Percentiles rank a stretch among this genome's conserved stretches.
These are phyloP conservation scores for Pestalotiopsis sp. DNA, from an alignment of 2,329 filamentous ascomycete species.

Conservation along the genomic window DNA sequence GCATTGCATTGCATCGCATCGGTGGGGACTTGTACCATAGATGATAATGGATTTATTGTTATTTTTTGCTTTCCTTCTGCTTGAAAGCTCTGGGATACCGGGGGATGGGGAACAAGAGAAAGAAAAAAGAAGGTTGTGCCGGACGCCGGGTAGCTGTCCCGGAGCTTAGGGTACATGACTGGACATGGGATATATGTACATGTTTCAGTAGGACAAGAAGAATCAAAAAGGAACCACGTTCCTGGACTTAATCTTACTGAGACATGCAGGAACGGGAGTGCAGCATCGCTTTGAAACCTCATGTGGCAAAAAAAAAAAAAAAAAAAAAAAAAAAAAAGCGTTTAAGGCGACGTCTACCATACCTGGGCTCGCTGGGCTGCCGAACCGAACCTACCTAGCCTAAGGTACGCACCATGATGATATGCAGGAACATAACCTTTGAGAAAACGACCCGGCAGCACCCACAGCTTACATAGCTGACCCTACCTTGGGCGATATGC, in stretches of 20 bases:
- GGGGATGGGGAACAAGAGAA: background rate
- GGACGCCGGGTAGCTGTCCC: background rate
- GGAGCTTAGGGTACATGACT: background rate
- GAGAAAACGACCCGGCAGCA: background rate
- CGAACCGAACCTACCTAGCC: background rate
- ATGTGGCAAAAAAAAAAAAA: background rate
- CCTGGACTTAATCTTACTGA: background rate
- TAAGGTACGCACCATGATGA: background rate
- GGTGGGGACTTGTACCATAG: conserved; percentile 1
- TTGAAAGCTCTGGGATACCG: background rate
- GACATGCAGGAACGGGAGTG: background rate
- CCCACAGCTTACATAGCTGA: background rate
- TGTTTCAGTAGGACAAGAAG: background rate
- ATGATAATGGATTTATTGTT: background rate
- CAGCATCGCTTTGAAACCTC: background rate
- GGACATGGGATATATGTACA: background rate
- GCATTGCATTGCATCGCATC: background rate
- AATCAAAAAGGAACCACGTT: background rate
- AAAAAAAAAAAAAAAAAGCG: background rate
- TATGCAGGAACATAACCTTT: conserved; percentile 2
- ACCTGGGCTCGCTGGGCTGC: background rate
- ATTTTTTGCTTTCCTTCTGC: background rate
- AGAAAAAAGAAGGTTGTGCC: background rate
- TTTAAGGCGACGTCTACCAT: background rate
- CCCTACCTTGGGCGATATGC: background rate